These are phyloP conservation scores for Aspergillus sp. DNA, from an alignment of 2,329 filamentous ascomycete genomes.

Conservation along the genomic window DNA sequence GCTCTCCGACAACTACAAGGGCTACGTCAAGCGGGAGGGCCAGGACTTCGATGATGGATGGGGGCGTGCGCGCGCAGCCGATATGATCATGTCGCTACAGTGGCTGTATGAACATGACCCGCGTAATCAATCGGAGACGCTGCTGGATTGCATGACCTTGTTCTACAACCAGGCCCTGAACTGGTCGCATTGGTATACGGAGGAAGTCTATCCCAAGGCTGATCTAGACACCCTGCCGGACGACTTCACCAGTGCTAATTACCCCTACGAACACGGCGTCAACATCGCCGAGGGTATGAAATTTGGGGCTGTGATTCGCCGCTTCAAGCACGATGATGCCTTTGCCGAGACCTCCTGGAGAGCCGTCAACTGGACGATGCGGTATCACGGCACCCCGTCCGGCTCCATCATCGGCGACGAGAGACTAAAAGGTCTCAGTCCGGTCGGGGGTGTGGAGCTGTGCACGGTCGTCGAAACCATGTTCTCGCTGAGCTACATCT, in stretches of 20 bases:
- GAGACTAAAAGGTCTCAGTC: slow-evolving; percentile 45
- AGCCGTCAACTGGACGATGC: slow-evolving; percentile 49
- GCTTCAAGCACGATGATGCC: slow-evolving; percentile 46
- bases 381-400: slow-evolving; percentile 49
- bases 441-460: slow-evolving; percentile 47
- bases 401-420: slow-evolving; percentile 54
- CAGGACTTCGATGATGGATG: slow-evolving; percentile 40
- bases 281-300: slow-evolving; percentile 46
- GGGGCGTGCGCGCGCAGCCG: slow-evolving; percentile 40
- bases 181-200: slow-evolving; percentile 43
- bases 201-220: slow-evolving; percentile 35
- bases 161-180: slow-evolving; percentile 25
- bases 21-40: slow-evolving; percentile 47
- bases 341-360: slow-evolving; percentile 41
- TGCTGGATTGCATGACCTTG: slow-evolving; percentile 43
- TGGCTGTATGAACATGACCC: slow-evolving; percentile 51
- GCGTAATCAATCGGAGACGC: slow-evolving; percentile 29
- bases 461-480: slow-evolving; percentile 55
- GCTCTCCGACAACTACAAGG: slow-evolving; percentile 54
- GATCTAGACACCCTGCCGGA: slow-evolving; percentile 17
- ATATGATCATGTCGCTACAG: slow-evolving; percentile 47
- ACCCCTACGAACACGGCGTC: slow-evolving; percentile 47
- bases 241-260: slow-evolving; percentile 17
- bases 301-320: slow-evolving; percentile 44
- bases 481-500: slow-evolving; percentile 53